These are phyloP conservation scores for Liriodendron chinense DNA, from an alignment of 164 flowering plant genomes.

Conservation along the genomic window DNA sequence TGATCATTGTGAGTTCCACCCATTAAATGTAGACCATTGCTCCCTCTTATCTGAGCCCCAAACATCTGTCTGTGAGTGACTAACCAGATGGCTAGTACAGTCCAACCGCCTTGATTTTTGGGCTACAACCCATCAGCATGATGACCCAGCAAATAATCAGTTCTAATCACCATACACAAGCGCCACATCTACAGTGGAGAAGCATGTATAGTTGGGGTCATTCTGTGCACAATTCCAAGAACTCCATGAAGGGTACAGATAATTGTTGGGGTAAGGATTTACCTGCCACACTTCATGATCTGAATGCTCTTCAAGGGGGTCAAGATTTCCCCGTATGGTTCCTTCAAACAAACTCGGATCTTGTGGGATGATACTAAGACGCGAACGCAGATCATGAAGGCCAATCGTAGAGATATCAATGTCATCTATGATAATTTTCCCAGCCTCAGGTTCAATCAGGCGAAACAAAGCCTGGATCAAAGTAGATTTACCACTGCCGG, in stretches of 20 bases:
- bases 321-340: constrained; percentile 84
- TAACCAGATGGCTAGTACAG: too few relatives aligned
- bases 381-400: constrained; percentile 87
- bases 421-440: constrained; percentile 78
- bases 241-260: neutral
- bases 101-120: too few relatives aligned
- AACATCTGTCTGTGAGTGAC: too few relatives aligned
- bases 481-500: constrained; percentile 98
- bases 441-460: constrained; percentile 76
- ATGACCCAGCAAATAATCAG: too few relatives aligned
- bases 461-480: constrained; percentile 90
- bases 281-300: constrained; percentile 95
- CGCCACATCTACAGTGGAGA: neutral
- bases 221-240: too few relatives aligned
- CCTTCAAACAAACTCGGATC: constrained; percentile 95
- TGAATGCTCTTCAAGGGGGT: constrained; percentile 88
- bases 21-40: too few relatives aligned
- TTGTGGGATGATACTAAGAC: constrained; percentile 92
- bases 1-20: too few relatives aligned
- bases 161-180: neutral
- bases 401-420: constrained; percentile 85
- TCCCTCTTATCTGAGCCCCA: too few relatives aligned
- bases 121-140: neutral
- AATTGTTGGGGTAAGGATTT: neutral
- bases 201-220: too few relatives aligned